Conservation (phyloP, 2,329 filamentous ascomycete genomes). For the Penicillium olsonii region DNA sequence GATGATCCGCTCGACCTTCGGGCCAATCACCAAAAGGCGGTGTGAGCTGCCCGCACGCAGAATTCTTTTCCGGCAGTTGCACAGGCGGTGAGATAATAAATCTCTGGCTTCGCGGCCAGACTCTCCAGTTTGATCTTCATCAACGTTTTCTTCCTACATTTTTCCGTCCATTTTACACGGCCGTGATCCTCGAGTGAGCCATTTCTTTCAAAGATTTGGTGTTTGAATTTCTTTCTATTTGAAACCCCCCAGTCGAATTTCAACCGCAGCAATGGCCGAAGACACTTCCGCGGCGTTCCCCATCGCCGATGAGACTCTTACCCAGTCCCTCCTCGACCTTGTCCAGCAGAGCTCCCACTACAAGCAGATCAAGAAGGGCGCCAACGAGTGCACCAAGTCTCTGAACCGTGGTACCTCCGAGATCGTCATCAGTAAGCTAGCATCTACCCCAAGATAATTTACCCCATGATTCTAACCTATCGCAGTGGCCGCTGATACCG, state of each 20-base stretch:
- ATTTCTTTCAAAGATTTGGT: slow-evolving; percentile 27
- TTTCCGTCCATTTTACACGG: slow-evolving; percentile 18
- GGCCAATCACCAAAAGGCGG: neutral
- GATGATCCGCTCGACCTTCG: neutral
- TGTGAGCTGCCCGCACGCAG: neutral
- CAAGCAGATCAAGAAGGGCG: slow-evolving; percentile 83
- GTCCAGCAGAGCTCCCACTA: slow-evolving; percentile 67
- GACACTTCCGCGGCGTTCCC: slow-evolving; percentile 60
- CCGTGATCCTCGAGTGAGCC: slow-evolving; percentile 44
- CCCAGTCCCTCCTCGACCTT: slow-evolving; percentile 80
- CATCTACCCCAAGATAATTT: neutral
- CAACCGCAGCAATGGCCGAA: slow-evolving; percentile 33
- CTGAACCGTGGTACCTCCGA: slow-evolving; percentile 89
- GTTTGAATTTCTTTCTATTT: slow-evolving; percentile 10
- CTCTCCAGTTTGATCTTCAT: slow-evolving; percentile 2
- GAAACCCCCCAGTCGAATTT: slow-evolving; percentile 20
- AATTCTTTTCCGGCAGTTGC: neutral
- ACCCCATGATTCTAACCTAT: neutral
- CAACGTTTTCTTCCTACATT: slow-evolving; percentile 3
- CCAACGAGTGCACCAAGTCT: slow-evolving; percentile 84
- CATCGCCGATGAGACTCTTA: slow-evolving; percentile 70
- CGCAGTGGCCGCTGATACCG: neutral
- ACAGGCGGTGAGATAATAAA: slow-evolving; percentile 5
- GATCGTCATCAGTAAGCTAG: slow-evolving; percentile 66
- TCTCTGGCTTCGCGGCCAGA: neutral